Conservation (phyloP, 331 rosid genomes). For the Pyracantha coccinea region DNA sequence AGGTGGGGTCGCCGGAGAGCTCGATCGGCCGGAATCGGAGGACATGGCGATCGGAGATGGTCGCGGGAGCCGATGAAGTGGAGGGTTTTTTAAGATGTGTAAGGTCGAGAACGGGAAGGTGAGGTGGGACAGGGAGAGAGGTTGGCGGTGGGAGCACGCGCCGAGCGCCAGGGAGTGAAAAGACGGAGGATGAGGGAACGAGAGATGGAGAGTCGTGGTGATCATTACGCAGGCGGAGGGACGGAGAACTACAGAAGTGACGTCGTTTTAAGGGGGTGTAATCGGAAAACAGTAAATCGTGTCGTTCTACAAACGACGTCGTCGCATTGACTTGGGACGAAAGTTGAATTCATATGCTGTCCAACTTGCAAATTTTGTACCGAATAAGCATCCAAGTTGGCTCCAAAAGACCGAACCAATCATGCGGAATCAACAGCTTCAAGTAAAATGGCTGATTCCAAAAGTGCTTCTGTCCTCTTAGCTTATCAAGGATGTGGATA, state of each 20-base stretch:
- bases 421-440: background rate
- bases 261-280: background rate
- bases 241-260: background rate
- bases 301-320: background rate
- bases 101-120: conserved; percentile 1
- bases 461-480: background rate
- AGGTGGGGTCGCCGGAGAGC: background rate
- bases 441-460: background rate
- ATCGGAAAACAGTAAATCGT: background rate
- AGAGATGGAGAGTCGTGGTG: conserved; percentile 2
- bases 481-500: background rate
- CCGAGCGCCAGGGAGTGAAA: conserved; percentile 8
- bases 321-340: too few relatives aligned
- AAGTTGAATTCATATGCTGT: too few relatives aligned
- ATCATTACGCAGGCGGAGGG: background rate
- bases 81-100: background rate
- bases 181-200: background rate
- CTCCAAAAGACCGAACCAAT: background rate
- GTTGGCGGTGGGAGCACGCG: conserved; percentile 18
- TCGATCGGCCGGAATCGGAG: conserved; percentile 6
- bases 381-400: background rate
- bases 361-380: background rate
- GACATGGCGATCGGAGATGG: conserved; percentile 35
- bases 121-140: conserved; percentile 1
- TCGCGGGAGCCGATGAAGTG: background rate